Base-by-base conservation (phyloP, 164 flowering plant genomes). In the grape (Vitis vinifera) region DNA sequence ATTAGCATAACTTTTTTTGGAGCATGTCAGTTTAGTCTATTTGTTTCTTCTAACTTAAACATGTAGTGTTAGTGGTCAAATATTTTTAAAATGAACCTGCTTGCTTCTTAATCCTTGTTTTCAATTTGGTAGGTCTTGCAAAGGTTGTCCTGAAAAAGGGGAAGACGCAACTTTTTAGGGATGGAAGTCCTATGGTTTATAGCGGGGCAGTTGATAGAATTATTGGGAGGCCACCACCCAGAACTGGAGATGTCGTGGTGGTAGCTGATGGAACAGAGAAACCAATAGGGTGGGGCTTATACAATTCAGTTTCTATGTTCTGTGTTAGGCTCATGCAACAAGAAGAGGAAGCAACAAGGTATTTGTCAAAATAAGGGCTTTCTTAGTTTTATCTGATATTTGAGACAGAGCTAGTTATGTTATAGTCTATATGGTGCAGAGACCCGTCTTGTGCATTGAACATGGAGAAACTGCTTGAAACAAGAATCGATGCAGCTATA, bases 131-230 rank as follows among this genome's bases (percentile, higher is more conserved):
- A 94, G 98, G 96, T 67, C 66, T 93, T 77, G 92, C 97, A 19
- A 95, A 87, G 80, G 98, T 95, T 71, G 92, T 95, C 12, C 79
- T 95, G 57, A 95, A 95, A 66, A 92, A 91, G 83, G 99, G 99
- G 55, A 95, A 95, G 77, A 86, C 93, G 11, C 93, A 88, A 56
- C 83, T 95, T 30, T 95, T 95, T 65, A 88, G 77, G 71, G 87
- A 93, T 84, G 99, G 98, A 63, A 91, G 93, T 71, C 98, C 99
- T 31, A 95, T 95, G 98, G 96, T 95, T 30, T 95, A 95, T 62
- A 95, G 96, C 74, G 98, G 99, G 60, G 99, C 99, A 31, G 93
- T 95, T 58, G 98, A 95, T 78, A 87, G 97, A 68, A 89, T 95
- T 30, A 80, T 95, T 52, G 97, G 99, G 62, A 87, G 86, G 63